Evolutionary conservation across 2,329 filamentous ascomycete species (phyloP), one percentile per base, ranked within the genome.

Genomic region (Aspergillus piperis): DNA sequence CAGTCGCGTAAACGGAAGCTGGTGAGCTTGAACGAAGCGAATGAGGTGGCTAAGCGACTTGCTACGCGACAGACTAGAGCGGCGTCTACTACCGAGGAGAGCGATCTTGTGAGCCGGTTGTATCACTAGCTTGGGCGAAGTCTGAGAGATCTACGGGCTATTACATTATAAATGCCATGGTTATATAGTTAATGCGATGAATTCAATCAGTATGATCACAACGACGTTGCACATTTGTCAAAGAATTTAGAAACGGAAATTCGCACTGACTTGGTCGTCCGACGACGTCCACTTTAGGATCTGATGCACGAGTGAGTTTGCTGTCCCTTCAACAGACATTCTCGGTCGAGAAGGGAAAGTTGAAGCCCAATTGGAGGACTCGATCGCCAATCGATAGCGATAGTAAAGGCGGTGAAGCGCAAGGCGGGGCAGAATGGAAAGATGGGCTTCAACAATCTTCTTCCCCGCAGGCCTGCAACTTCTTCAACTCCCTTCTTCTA

Each of bases 11-110:
- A 83, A 76, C 77, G 84, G 64, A 80, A 78, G 65, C 73, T 88
- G 11, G 84, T 88, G 5, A 83, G 77, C 53, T 69, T 88, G 58
- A 78, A 81, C 41, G 85, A 88, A 70, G 85, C 85, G 10, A 88
- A 86, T 66, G 84, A 87, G 70, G 83, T 88, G 19, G 83, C 84
- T 8, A 83, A 81, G 65, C 69, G 84, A 21, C 64, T 84, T 63
- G 79, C 77, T 2, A 36, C 63, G 49, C 62, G 64, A 55, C 41
- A 56, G 3, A 49, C 42, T 25, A 58, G 10, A 47, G 25, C 30
- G 3, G 49, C 10, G 1, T 49, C 8, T 30, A 10, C 47, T n/a
- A 50, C 3, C 15, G 15, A n/a, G n/a, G 23, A 27, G 3, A 5
- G 3, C 25, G 47, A 50, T 32, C 4, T 50, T 17, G 47, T 50